Evolutionary conservation across 2,329 filamentous ascomycete species (phyloP).

Genomic region (Metarhizium anisopliae): DNA sequence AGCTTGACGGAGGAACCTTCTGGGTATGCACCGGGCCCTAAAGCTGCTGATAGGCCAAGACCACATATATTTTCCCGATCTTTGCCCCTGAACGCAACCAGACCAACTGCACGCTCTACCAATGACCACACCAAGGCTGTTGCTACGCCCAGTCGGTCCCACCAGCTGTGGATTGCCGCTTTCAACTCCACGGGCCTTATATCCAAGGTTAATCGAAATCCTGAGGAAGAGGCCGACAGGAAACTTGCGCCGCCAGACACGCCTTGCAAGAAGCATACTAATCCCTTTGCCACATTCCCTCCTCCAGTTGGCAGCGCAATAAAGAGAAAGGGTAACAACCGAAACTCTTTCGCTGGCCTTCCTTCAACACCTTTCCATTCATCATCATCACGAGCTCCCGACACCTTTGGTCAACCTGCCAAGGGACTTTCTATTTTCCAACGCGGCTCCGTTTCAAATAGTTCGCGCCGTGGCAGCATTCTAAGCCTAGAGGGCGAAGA

Average conservation of each 20-base stretch:
- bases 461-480: constrained; percentile 56
- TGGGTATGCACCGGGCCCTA: constrained; percentile 18
- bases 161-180: constrained; percentile 66
- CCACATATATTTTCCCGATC: constrained; percentile 29
- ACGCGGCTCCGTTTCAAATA: constrained; percentile 38
- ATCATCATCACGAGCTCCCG: constrained; percentile 37
- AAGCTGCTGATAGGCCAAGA: constrained; percentile 17
- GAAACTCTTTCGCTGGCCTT: constrained; percentile 62
- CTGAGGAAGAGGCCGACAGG: constrained; percentile 54
- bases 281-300: constrained; percentile 59
- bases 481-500: constrained; percentile 77
- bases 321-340: constrained; percentile 52
- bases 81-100: constrained; percentile 28
- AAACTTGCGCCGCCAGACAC: constrained; percentile 80
- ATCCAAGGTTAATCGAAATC: constrained; percentile 84
- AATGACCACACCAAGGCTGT: constrained; percentile 21
- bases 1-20: constrained; percentile 63
- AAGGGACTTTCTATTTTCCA: constrained; percentile 59
- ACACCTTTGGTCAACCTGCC: constrained; percentile 44
- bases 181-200: constrained; percentile 93
- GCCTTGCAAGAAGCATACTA: constrained; percentile 80
- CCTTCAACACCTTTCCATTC: constrained; percentile 76
- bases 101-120: constrained; percentile 20
- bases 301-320: constrained; percentile 49
- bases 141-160: constrained; percentile 36